Evolutionary conservation across 306 rosid species (phyloP).

Genomic region (Gynostemma pentaphyllum): DNA sequence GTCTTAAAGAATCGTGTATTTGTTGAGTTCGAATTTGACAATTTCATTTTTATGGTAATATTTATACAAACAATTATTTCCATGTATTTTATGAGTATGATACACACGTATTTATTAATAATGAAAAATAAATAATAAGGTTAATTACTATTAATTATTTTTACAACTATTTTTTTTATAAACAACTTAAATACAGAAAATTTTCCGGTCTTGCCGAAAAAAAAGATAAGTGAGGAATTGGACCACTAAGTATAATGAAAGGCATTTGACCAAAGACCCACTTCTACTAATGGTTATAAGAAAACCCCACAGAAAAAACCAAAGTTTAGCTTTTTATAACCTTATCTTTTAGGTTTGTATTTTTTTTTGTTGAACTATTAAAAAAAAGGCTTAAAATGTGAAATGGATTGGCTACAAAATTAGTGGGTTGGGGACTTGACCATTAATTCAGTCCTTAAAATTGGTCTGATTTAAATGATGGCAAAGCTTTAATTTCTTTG

Average conservation of each 20-base stretch:
- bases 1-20: no score
- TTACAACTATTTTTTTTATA: no score
- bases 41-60: no score
- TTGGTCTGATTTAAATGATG: constrained; percentile 11
- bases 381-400: neutral
- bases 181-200: no score
- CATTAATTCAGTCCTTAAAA: neutral
- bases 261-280: neutral
- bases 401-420: neutral
- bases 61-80: no score
- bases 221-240: neutral
- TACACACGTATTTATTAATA: no score
- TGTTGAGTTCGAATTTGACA: no score
- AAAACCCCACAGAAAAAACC: neutral
- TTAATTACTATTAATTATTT: no score
- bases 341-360: neutral
- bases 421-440: neutral
- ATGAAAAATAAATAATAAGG: no score
- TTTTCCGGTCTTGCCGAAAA: neutral
- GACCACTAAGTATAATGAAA: neutral
- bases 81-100: no score
- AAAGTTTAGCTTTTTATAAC: neutral
- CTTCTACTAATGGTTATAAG: neutral
- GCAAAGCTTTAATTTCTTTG: constrained; percentile 21
- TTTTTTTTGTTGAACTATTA: neutral